phyloP scores from a whole-genome alignment of 306 rosid genomes.

The Ormosia semicastrata region DNA sequence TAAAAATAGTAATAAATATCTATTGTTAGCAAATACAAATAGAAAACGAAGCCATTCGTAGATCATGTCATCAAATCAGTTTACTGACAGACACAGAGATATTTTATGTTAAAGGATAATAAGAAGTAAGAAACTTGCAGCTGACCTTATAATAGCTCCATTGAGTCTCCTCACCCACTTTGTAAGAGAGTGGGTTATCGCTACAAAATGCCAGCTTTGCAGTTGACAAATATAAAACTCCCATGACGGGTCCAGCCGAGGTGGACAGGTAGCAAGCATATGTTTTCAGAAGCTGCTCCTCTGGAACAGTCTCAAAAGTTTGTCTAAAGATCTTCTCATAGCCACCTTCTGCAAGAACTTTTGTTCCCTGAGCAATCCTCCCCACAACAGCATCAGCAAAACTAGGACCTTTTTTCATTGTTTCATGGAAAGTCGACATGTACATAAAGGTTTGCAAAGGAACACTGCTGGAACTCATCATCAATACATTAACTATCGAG shows the following conservation, averaged over 20 bases:
- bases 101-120: not conserved
- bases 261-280: conserved; percentile 92
- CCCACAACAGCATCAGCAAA: conserved; percentile 97
- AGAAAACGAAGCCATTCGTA: not conserved
- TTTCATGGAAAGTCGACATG: conserved; percentile 18
- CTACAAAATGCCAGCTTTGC: conserved; percentile 94
- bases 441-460: not conserved
- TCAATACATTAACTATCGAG: not conserved
- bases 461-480: not conserved
- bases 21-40: not conserved
- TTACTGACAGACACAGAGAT: not conserved
- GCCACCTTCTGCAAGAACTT: conserved; percentile 98
- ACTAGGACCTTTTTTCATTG: conserved; percentile 96
- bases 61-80: not conserved
- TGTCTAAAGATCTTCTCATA: conserved; percentile 88
- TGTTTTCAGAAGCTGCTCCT: conserved; percentile 81
- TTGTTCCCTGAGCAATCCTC: conserved; percentile 93
- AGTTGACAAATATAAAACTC: conserved; percentile 77
- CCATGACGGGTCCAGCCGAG: conserved; percentile 99
- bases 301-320: conserved; percentile 76
- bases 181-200: conserved; percentile 85
- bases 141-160: conserved; percentile 95
- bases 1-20: not conserved
- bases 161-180: conserved; percentile 61
- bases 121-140: not conserved